Evolutionary conservation across 1,139 yeast genomes (phyloP), one percentile per base, ranked within the genome.

Genomic region (Saccharomyces hybrid): DNA sequence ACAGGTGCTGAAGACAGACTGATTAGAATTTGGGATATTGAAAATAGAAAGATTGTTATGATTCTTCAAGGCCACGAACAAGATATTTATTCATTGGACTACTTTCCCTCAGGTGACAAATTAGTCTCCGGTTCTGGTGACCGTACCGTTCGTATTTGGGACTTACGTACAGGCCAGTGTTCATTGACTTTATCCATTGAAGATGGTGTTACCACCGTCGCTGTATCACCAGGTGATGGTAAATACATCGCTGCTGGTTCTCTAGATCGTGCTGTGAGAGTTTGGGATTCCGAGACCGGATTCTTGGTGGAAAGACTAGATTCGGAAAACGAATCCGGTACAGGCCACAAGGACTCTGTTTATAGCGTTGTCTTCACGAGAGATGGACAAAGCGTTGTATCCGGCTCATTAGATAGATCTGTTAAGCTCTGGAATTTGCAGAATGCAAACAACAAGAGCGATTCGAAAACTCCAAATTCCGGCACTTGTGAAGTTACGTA

Each of bases 1-100:
- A 93, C 98, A 16, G 99, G 99, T 68, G 98, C 98, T 47, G 99
- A 93, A 75, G 99, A 93, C 74, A 90, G 89, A 73, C 84, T 89
- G 69, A 93, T 93, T 65, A 82, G 99, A 72, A 91, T 93, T 68
- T 93, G 99, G 99, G 97, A 93, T 71, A 82, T 93, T 70, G 81
- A 87, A 53, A 83, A 95, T 46, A 83, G 91, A 73, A 83, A 93
- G 67, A 88, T 93, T 66, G 85, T 88, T 58, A 88, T 89, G 75
- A 83, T 89, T 59, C 82, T 93, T 72, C 81, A 87, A 61, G 99
- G 99, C 53, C 99, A 93, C 70, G 98, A 91, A 72, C 99, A 93
- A 75, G 99, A 93, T 74, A 91, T 93, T 64, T 93, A 93, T 73
- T 91, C 98, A 6, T 79, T 93, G 64, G 98, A 91, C 74, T 93